Conservation (phyloP, 202 grass and related monocot genomes). For the Schoenoplectus tabernaemontani region DNA sequence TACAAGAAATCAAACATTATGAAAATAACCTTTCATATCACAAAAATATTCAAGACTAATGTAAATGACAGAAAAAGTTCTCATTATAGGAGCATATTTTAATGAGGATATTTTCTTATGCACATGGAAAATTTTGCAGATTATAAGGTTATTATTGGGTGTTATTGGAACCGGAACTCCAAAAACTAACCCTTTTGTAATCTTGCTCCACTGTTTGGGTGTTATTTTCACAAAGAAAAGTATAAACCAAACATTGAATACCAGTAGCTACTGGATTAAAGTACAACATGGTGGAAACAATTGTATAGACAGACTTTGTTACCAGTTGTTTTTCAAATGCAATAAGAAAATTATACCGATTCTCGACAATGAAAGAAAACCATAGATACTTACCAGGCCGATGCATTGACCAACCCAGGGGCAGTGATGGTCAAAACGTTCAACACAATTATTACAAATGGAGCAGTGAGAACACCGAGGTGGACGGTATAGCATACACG, state of each 20-base stretch:
- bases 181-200: background rate
- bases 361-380: background rate
- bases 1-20: background rate
- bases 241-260: background rate
- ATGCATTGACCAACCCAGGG: slow-evolving; percentile 80
- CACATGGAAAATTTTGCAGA: background rate
- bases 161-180: background rate
- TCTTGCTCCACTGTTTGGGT: background rate
- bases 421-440: slow-evolving; percentile 79
- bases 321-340: background rate
- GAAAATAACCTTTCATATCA: background rate
- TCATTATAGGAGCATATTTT: background rate
- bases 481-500: slow-evolving; percentile 72
- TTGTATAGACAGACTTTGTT: background rate
- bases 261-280: background rate
- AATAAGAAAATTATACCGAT: background rate
- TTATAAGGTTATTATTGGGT: background rate
- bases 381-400: slow-evolving; percentile 37
- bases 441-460: slow-evolving; percentile 69
- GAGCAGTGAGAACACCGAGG: slow-evolving; percentile 74
- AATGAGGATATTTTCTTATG: background rate
- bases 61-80: background rate
- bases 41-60: background rate
- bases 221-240: background rate
- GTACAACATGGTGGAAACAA: background rate